Evolutionary conservation across 2,329 filamentous ascomycete genomes (phyloP), one percentile per base, ranked within the genome.

Genomic region (Ramichloridium luteum): DNA sequence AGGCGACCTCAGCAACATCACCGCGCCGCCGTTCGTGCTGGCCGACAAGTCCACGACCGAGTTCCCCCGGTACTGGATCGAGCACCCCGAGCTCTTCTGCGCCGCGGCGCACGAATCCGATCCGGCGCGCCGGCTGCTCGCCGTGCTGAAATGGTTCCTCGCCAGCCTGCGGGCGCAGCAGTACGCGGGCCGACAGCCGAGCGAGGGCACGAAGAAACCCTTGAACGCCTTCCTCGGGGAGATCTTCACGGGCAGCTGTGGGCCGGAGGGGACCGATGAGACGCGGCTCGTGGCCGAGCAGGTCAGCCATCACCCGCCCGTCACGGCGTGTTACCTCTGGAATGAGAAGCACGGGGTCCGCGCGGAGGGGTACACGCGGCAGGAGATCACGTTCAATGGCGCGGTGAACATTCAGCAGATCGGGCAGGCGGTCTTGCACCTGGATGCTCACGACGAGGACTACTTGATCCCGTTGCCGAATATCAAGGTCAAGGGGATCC

Each of bases 91-190:
- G 5, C 46, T 68, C 1, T 67, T 68, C 41, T 49, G 60, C 16
- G 57, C 59, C 3, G 61, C 64, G 4, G 61, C 62, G 1, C 41
- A 48, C 6, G 61, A 60, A 37, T 30, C 48, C 8, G 54, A 58
- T 18, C 50, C 59, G 0, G 56, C 58, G 13, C 48, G 54, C 16
- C 50, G 65, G 6, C 56, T 60, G 4, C 46, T 68, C 6, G 53
- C 62, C 6, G 60, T 68, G 1, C 48, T 67, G 11, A 64, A 65
- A 40, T 66, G 63, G 53, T 68, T 67, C 38, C 48, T 68, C 14
- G 55, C 57, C 11, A 60, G 58, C 15, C 45, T 67, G 13, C 59
- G 57, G 32, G 58, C 60, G 6, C 64, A 69, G 41, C 60, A 65
- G 32, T 66, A 65, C 35, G 59, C 58, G 2, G 60, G 61, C 3